Conservation (phyloP, 768 basidiomycete species). For the Galerina sulciceps region DNA sequence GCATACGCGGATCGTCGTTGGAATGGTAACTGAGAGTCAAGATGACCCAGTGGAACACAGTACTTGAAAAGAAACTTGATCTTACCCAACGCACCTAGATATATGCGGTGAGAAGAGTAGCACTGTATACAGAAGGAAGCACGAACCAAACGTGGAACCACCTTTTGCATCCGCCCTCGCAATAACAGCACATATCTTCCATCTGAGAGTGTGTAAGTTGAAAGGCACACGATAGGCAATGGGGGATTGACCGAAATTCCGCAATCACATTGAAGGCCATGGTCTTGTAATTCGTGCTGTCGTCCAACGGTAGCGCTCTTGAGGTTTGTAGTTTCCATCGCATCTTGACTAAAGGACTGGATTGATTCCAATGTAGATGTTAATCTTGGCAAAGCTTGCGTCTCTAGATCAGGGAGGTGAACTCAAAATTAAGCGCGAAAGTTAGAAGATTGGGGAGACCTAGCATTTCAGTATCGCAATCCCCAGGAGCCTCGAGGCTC, state of each 20-base stretch:
- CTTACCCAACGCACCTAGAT: conserved; percentile 65
- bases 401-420: conserved; percentile 42
- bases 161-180: conserved; percentile 72
- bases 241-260: conserved; percentile 53
- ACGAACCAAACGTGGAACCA: conserved; percentile 82
- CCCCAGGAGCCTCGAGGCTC: conserved; percentile 18
- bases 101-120: no score
- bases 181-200: conserved; percentile 61
- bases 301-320: not conserved
- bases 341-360: conserved; percentile 36
- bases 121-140: not conserved
- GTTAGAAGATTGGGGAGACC: conserved; percentile 31
- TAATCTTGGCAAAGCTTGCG: conserved; percentile 29
- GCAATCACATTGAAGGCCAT: conserved; percentile 70
- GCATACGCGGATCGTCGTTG: conserved; percentile 58
- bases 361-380: conserved; percentile 35
- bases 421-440: not conserved
- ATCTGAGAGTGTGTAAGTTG: conserved; percentile 38
- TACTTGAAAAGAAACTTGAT: not conserved
- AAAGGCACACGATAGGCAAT: not conserved
- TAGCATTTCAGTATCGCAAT: conserved; percentile 51
- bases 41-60: not conserved
- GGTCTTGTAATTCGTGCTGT: conserved; percentile 26
- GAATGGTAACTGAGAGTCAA: conserved; percentile 60
- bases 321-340: not conserved